Percentiles rank a stretch among this genome's conserved stretches.
Conservation (phyloP, 2,329 filamentous ascomycete genomes). For the Fusarium graminum region DNA sequence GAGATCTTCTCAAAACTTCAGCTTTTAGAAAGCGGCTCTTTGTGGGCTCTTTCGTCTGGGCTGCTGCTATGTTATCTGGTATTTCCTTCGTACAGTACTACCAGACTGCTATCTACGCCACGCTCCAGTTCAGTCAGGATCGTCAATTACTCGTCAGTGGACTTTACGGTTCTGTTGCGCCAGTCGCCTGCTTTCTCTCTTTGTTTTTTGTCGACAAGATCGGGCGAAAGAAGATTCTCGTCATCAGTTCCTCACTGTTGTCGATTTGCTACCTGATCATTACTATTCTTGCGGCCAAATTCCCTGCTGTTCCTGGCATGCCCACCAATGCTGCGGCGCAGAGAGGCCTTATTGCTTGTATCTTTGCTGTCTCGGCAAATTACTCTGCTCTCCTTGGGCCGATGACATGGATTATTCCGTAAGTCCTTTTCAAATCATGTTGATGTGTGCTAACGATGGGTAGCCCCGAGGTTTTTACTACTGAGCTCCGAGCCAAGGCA, state of each 20-base stretch:
- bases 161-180: slow-evolving; percentile 55
- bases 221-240: slow-evolving; percentile 54
- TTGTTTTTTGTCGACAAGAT: slow-evolving; percentile 57
- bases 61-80: slow-evolving; percentile 57
- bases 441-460: fast-evolving
- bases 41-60: slow-evolving; percentile 58
- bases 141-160: slow-evolving; percentile 57
- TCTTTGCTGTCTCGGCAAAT: slow-evolving; percentile 52
- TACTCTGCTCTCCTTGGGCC: slow-evolving; percentile 57
- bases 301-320: slow-evolving; percentile 53
- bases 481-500: slow-evolving; percentile 57
- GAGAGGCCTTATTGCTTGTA: slow-evolving; percentile 56
- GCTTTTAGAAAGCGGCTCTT: slow-evolving; percentile 56
- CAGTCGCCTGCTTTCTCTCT: slow-evolving; percentile 55
- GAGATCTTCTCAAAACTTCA: slow-evolving; percentile 51
- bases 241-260: slow-evolving; percentile 54
- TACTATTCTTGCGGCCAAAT: slow-evolving; percentile 55
- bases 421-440: slow-evolving; percentile 10
- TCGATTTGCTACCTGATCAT: slow-evolving; percentile 57
- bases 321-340: slow-evolving; percentile 57
- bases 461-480: slow-evolving; percentile 58
- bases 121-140: slow-evolving; percentile 54
- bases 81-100: slow-evolving; percentile 60
- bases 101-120: slow-evolving; percentile 59
- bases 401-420: slow-evolving; percentile 61